Conservation (phyloP, 2,329 filamentous ascomycete genomes). For the Nemania sp. region DNA sequence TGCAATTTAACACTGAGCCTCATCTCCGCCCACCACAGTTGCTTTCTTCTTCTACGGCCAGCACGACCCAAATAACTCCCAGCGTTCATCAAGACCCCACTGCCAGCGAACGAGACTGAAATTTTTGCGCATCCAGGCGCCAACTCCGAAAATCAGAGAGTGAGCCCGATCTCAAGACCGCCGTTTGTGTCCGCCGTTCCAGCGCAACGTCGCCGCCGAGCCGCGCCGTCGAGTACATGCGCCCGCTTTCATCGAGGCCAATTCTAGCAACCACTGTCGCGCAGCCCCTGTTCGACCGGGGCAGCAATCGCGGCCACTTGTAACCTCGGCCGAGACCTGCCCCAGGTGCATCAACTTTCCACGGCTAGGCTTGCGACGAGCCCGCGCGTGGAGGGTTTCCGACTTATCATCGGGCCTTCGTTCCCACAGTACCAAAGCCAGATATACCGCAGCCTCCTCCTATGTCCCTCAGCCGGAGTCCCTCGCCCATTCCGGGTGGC, state of each 20-base stretch:
- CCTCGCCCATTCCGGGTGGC: constrained; percentile 80
- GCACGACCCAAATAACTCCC: too few relatives aligned
- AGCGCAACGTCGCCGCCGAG: constrained; percentile 51
- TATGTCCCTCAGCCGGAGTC: constrained; percentile 87
- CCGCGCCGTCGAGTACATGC: constrained; percentile 57
- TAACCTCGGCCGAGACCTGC: constrained; percentile 54
- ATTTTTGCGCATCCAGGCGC: too few relatives aligned
- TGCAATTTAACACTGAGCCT: too few relatives aligned
- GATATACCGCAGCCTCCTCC: constrained; percentile 58
- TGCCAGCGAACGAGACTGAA: too few relatives aligned
- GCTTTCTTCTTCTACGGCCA: too few relatives aligned
- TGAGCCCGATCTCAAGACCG: constrained; percentile 45
- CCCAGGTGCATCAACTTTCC: constrained; percentile 52
- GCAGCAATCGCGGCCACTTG: constrained; percentile 44
- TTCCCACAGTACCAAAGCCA: constrained; percentile 35
- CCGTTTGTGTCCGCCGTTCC: constrained; percentile 57
- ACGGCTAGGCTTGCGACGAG: constrained; percentile 11
- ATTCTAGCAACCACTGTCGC: constrained; percentile 41
- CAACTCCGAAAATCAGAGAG: constrained; percentile 34
- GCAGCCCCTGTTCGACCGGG: constrained; percentile 43
- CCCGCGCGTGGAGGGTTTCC: constrained; percentile 10
- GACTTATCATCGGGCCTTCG: constrained; percentile 11
- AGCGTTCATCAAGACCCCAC: too few relatives aligned
- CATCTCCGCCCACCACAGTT: too few relatives aligned
- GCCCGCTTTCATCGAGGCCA: constrained; percentile 41